These are phyloP conservation scores for Podila epigama DNA, from an alignment of 192 early-diverging fungal genomes.

Conservation along the genomic window DNA sequence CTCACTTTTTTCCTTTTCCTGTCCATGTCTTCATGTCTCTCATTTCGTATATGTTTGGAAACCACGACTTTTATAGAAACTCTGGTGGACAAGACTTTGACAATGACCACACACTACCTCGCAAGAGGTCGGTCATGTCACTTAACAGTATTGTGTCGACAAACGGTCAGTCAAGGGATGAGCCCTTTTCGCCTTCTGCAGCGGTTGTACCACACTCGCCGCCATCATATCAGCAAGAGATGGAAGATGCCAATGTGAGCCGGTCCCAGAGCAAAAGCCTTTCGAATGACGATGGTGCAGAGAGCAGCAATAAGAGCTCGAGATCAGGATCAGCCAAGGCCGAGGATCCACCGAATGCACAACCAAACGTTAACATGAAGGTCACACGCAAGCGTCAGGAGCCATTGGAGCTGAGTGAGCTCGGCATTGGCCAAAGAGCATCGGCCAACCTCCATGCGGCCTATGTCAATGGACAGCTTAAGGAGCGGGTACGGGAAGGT, in stretches of 20 bases:
- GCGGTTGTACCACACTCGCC: conserved; percentile 40
- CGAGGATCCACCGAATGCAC: conserved; percentile 10
- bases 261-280: conserved; percentile 22
- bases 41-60: too few relatives aligned
- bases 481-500: conserved; percentile 29
- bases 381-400: conserved; percentile 25
- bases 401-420: conserved; percentile 41
- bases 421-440: conserved; percentile 43
- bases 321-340: conserved; percentile 19
- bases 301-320: conserved; percentile 19
- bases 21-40: not conserved
- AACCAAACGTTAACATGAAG: not conserved
- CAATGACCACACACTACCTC: not conserved
- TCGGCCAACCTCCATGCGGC: conserved; percentile 46
- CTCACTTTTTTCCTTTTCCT: not conserved
- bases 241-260: conserved; percentile 9
- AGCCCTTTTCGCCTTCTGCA: conserved; percentile 10
- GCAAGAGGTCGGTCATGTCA: conserved; percentile 40
- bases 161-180: not conserved
- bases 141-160: conserved; percentile 18
- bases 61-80: too few relatives aligned
- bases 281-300: conserved; percentile 21
- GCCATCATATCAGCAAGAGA: conserved; percentile 21
- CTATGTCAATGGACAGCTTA: conserved; percentile 35
- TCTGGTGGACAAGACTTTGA: not conserved